Base-by-base conservation (phyloP, 116 monocot species). In the Papilionanthe hybrid region DNA sequence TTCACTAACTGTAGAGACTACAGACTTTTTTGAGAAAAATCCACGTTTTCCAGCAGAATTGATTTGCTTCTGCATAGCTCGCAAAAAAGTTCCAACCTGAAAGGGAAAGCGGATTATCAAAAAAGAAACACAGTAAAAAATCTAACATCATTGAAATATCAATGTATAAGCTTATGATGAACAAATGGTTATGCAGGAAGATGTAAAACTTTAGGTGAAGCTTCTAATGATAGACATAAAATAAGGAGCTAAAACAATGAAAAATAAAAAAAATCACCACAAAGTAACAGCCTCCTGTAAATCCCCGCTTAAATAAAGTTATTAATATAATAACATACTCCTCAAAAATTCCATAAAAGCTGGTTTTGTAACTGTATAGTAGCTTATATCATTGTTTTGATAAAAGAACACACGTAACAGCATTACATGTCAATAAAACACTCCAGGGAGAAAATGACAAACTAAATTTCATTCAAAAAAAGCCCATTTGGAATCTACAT, bases 41-140 rank as follows among this genome's bases (percentile, higher is more conserved):
- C 99, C 92, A 73, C 99, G 91, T 81, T 90, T 99, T 68, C 95
- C 95, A 78, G 95, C 90, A 55, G 95, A 91, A 66, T 93, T 87
- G n/a, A 92, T 88, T 83, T 95, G 99, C 65, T 99, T 99, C 68
- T 99, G 93, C 99, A 99, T 99, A 79, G 91, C 82, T 76, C 90
- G 90, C 69, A 99, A 82, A 91, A 99, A 99, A 65, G 86, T 91
- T 55, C 95, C 99, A 49, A 99, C 99, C 99, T 99, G 32, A 29
- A 76, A 76, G 11, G 2, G 76, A 1, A 77, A 55, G 17, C 71
- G 20, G 42, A 42, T 32, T 29, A 57, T n/a, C 41, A 30, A 58
- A 42, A 58, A 30, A 9, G n/a, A 4, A 22, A 23, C n/a, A 73
- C 19, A 73, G 15, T 0, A 73, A 9, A 43, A 27, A 43, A 44